Evolutionary conservation across 306 rosid species (phyloP).

Genomic region (Cyamopsis tetragonoloba): DNA sequence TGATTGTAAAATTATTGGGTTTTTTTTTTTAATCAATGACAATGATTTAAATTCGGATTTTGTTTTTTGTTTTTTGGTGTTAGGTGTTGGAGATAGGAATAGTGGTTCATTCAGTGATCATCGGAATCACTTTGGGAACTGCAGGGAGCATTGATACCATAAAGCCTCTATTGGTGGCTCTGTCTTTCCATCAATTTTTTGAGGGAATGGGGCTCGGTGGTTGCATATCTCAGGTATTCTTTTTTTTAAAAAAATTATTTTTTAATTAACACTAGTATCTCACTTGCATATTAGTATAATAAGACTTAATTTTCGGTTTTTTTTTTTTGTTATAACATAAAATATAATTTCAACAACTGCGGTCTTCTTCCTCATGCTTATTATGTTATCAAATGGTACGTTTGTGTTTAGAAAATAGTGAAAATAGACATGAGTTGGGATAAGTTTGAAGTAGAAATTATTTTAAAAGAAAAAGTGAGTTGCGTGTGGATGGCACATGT

Average conservation of each 20-base stretch:
- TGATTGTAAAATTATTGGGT: too few relatives aligned
- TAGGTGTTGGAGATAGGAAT: constrained; percentile 84
- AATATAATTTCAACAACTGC: not conserved
- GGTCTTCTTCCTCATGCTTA: not conserved
- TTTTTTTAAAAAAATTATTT: too few relatives aligned
- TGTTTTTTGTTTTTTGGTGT: not conserved
- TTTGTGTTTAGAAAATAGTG: not conserved
- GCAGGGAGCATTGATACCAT: constrained; percentile 46
- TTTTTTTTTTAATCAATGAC: too few relatives aligned
- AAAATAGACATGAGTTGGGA: not conserved
- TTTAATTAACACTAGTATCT: too few relatives aligned
- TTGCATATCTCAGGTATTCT: constrained; percentile 78
- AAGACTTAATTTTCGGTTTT: not conserved
- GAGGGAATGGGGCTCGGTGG: constrained; percentile 95
- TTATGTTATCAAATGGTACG: not conserved
- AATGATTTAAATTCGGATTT: too few relatives aligned
- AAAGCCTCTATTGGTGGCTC: constrained; percentile 61
- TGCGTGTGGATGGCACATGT: not conserved
- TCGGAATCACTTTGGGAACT: constrained; percentile 71
- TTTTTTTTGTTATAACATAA: too few relatives aligned
- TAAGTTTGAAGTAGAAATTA: not conserved
- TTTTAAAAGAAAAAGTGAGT: constrained; percentile 22
- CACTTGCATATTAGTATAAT: not conserved
- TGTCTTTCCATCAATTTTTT: constrained; percentile 88
- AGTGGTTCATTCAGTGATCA: constrained; percentile 77